Evolutionary conservation across 768 basidiomycete species (phyloP), one percentile per base, ranked within the genome.

Genomic region (Leccinum ochraceum): DNA sequence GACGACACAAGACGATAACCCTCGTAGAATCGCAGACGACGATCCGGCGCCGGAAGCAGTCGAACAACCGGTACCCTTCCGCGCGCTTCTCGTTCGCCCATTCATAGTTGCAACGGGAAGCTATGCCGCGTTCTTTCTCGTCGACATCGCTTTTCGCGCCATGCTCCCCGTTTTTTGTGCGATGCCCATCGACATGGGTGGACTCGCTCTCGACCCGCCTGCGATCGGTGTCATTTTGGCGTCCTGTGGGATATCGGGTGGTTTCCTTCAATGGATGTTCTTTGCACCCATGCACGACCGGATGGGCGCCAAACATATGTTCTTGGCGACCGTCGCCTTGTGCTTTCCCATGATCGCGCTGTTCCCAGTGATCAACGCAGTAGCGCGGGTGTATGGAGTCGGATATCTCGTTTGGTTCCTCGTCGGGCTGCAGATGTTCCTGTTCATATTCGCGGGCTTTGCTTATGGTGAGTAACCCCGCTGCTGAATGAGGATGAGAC

Each of bases 61-160:
- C 0, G 54, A 58, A 11, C 24, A 53, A 28, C 81, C 80, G 1
- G 66, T 81, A 54, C 77, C 86, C 3, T 71, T 89, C 32, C 76
- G 78, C 30, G 71, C 76, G 3, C 75, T 88, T 48, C 75, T 89
- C 26, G 26, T 78, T n/a, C 78, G 75, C 4, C 79, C 75, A 24
- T 87, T 92, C 2, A 64, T 88, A 26, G 71, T 86, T 53, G 80
- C 87, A 11, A 79, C 82, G 5, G 75, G 76, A 14, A 88, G 86
- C 67, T 91, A 91, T 69, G 85, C 83, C 7, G 70, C 73, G 28
- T 77, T 87, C 28, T 81, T 86, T 4, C 75, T 90, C 10, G 72
- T 87, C 54, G 88, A 90, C 58, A 88, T 90, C 50, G 71, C 84
- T 7, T 83, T 83, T 63, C 83, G 82, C 46, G 80, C 87, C 3